Percentiles rank a stretch among this genome's conserved stretches.
phyloP scores from a whole-genome alignment of 805 yeast genomes.

The Lachancea kluyveri region DNA sequence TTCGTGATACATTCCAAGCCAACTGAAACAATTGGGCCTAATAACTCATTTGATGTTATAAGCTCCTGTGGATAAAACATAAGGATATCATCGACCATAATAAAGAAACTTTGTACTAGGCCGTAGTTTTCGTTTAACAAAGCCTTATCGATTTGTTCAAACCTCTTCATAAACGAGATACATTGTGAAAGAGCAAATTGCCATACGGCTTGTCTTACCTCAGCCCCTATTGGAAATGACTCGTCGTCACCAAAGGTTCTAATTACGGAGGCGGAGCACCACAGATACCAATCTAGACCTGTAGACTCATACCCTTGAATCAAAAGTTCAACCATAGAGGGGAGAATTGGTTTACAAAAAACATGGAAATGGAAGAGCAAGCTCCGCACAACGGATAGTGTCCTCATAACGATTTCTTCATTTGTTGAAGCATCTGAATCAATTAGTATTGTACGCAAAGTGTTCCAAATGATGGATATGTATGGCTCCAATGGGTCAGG shows the following conservation, averaged over 20 bases:
- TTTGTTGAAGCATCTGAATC: constrained; percentile 21
- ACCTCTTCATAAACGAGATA: constrained; percentile 45
- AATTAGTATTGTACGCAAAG: constrained; percentile 18
- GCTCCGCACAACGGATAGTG: constrained; percentile 60
- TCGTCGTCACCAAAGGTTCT: constrained; percentile 63
- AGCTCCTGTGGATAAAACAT: constrained; percentile 53
- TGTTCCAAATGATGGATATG: constrained; percentile 23
- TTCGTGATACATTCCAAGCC: constrained; percentile 44
- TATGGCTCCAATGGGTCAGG: constrained; percentile 26
- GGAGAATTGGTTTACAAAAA: constrained; percentile 45
- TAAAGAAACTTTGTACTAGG: constrained; percentile 78
- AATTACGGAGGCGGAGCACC: constrained; percentile 82
- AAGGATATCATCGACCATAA: constrained; percentile 70
- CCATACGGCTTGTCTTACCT: constrained; percentile 59
- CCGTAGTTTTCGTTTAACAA: constrained; percentile 37
- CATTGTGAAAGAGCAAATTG: constrained; percentile 66
- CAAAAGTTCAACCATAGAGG: constrained; percentile 58
- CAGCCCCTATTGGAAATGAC: constrained; percentile 28
- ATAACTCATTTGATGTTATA: constrained; percentile 33
- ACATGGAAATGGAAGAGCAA: constrained; percentile 45
- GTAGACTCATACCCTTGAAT: constrained; percentile 65
- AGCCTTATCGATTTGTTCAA: constrained; percentile 21
- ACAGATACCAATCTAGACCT: constrained; percentile 74
- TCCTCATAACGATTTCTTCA: constrained; percentile 51
- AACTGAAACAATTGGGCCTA: constrained; percentile 51